These are phyloP conservation scores for Cryptococcus amylolentus DNA, from an alignment of 1,284 basidiomycete genomes.

Conservation along the genomic window DNA sequence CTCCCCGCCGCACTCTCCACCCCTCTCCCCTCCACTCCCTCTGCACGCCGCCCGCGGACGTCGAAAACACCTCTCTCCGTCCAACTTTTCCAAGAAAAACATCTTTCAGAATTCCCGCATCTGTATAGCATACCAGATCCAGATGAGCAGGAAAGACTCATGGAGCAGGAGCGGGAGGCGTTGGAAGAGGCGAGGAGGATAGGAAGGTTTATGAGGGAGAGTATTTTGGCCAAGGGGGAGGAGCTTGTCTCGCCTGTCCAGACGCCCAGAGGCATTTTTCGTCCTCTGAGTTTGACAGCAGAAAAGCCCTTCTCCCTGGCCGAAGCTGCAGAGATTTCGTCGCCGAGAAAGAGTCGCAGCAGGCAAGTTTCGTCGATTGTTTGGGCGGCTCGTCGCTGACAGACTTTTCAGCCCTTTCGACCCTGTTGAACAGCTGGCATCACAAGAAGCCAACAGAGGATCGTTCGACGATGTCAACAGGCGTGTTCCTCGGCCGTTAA, in stretches of 20 bases:
- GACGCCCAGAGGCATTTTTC: not conserved
- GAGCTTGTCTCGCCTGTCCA: not conserved
- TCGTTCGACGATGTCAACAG: too few relatives aligned
- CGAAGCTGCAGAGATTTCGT: too few relatives aligned
- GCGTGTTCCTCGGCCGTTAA: too few relatives aligned
- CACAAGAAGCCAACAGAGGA: too few relatives aligned
- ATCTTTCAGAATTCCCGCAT: slow-evolving; percentile 17
- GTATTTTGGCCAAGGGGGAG: slow-evolving; percentile 3
- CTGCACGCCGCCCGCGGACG: not conserved
- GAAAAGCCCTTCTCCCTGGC: not conserved
- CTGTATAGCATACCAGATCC: slow-evolving; percentile 7
- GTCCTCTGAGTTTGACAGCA: not conserved
- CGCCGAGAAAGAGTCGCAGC: too few relatives aligned
- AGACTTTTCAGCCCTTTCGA: too few relatives aligned
- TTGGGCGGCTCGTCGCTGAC: not conserved
- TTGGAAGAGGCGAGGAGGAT: slow-evolving; percentile 24
- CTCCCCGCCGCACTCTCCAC: slow-evolving; percentile 1
- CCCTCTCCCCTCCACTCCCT: not conserved
- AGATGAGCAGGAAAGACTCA: slow-evolving; percentile 8
- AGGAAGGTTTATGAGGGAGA: slow-evolving; percentile 21
- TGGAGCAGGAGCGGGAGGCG: slow-evolving; percentile 9
- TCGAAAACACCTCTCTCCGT: not conserved
- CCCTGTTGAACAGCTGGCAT: too few relatives aligned
- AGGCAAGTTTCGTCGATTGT: too few relatives aligned
- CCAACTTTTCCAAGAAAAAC: slow-evolving; percentile 18